Evolutionary conservation across 306 rosid genomes (phyloP).

Genomic region (Canavalia ensiformis): DNA sequence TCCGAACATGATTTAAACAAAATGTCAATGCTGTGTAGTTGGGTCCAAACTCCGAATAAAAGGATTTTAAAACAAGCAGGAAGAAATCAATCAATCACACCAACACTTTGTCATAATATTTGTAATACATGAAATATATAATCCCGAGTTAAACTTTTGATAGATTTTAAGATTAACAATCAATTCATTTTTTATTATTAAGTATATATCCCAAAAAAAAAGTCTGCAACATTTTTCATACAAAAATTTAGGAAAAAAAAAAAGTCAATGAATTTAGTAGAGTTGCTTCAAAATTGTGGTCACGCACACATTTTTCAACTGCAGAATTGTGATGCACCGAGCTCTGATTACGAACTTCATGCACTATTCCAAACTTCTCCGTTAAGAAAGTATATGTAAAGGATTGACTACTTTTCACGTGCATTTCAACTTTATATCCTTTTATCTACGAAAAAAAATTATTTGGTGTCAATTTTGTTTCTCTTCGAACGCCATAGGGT

Average conservation of each 20-base stretch:
- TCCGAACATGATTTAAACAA: background rate
- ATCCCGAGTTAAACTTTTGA: background rate
- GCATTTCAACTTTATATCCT: constrained; percentile 54
- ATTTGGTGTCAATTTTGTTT: constrained; percentile 35
- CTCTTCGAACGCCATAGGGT: constrained; percentile 32
- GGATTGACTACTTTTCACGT: constrained; percentile 30
- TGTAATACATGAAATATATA: background rate
- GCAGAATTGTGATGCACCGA: constrained; percentile 32
- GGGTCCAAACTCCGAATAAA: background rate
- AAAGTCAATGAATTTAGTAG: constrained; percentile 30
- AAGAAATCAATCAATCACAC: background rate
- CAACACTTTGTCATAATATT: background rate
- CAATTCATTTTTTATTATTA: background rate
- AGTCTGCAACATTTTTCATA: background rate
- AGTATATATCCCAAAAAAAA: background rate
- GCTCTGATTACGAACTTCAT: constrained; percentile 36
- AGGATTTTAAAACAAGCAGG: background rate
- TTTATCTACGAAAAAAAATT: background rate
- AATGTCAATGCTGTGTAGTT: constrained; percentile 21
- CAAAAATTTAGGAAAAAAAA: background rate
- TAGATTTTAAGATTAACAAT: constrained; percentile 2
- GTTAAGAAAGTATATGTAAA: constrained; percentile 46
- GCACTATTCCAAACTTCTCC: constrained; percentile 57
- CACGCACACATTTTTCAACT: constrained; percentile 40
- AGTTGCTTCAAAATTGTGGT: constrained; percentile 51